Conservation (phyloP, 2,329 filamentous ascomycete genomes). For the Diaporthe helianthi region DNA sequence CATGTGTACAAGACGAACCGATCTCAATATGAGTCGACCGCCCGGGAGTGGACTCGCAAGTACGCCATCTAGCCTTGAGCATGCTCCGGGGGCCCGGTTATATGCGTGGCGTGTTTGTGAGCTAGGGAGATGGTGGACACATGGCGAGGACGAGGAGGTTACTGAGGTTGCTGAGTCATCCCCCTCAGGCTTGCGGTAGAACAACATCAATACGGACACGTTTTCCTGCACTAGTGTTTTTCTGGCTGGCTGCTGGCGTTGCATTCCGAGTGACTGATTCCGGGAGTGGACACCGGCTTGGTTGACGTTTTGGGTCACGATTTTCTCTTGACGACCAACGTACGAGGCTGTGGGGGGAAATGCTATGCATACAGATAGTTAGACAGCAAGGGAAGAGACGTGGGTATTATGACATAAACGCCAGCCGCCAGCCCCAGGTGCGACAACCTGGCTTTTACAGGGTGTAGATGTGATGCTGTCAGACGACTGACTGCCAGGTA, state of each 20-base stretch:
- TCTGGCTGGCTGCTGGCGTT: constrained; percentile 34
- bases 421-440: not conserved
- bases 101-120: constrained; percentile 11
- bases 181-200: constrained; percentile 24
- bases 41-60: constrained; percentile 98
- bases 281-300: constrained; percentile 22
- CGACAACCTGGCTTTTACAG: not conserved
- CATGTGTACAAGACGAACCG: constrained; percentile 99
- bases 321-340: constrained; percentile 32
- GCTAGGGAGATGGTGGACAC: constrained; percentile 12
- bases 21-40: constrained; percentile 93
- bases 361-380: constrained; percentile 35
- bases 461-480: not conserved
- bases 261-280: constrained; percentile 32
- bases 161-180: constrained; percentile 1
- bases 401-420: constrained; percentile 31
- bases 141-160: constrained; percentile 8
- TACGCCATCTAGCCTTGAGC: constrained; percentile 78
- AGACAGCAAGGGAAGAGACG: constrained; percentile 35
- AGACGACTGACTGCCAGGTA: not conserved
- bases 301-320: constrained; percentile 30
- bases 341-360: constrained; percentile 25
- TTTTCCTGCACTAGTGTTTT: constrained; percentile 26
- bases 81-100: not conserved
- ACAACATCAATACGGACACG: constrained; percentile 20